Conservation (phyloP, 176 grass and related monocot genomes). For the Juncus inflexus region DNA sequence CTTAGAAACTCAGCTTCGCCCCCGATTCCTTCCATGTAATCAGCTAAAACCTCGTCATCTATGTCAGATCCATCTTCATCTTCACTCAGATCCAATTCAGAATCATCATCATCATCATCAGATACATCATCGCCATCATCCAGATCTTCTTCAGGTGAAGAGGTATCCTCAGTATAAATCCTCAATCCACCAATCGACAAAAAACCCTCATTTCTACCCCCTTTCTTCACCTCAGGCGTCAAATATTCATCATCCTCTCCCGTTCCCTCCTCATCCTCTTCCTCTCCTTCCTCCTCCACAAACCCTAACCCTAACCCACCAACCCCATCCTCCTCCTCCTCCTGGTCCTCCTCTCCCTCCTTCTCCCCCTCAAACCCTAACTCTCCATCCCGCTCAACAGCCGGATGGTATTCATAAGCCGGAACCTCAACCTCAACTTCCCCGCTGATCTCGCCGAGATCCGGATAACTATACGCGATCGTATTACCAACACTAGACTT, state of each 20-base stretch:
- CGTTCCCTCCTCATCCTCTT: slow-evolving; percentile 13
- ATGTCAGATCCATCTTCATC: slow-evolving; percentile 17
- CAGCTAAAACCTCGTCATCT: slow-evolving; percentile 49
- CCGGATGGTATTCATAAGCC: slow-evolving; percentile 44
- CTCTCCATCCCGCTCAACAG: slow-evolving; percentile 4
- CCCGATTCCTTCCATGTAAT: slow-evolving; percentile 82
- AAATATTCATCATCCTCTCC: slow-evolving; percentile 19
- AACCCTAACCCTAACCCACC: slow-evolving; percentile 51
- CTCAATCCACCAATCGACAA: slow-evolving; percentile 64
- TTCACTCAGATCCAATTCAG: slow-evolving; percentile 34
- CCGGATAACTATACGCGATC: slow-evolving; percentile 8
- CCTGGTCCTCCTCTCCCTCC: slow-evolving; percentile 18
- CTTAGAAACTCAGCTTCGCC: slow-evolving; percentile 50
- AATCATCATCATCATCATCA: slow-evolving; percentile 26
- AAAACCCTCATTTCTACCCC: slow-evolving; percentile 40
- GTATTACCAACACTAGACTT: not conserved
- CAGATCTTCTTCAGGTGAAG: slow-evolving; percentile 55
- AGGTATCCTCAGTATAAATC: slow-evolving; percentile 78
- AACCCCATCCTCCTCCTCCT: slow-evolving; percentile 29
- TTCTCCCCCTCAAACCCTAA: slow-evolving; percentile 35
- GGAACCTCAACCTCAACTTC: slow-evolving; percentile 19
- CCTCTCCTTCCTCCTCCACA: slow-evolving; percentile 23
- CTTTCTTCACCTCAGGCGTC: slow-evolving; percentile 37
- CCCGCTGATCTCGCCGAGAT: not conserved
- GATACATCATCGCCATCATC: slow-evolving; percentile 28